phyloP scores from a whole-genome alignment of 2,329 filamentous ascomycete genomes.

The Xylariaceae sp. region DNA sequence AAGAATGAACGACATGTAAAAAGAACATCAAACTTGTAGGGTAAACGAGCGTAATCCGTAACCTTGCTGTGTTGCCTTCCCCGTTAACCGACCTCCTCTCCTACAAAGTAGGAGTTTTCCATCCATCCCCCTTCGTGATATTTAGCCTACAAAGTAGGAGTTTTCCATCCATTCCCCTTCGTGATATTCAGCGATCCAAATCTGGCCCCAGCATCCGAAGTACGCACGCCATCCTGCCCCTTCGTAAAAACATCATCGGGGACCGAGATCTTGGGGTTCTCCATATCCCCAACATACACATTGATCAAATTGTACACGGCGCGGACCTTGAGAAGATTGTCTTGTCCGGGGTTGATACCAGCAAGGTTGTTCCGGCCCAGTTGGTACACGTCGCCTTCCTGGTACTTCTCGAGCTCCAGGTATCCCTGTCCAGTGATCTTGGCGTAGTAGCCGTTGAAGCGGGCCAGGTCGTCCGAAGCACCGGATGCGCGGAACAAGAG shows the following conservation, averaged over 20 bases:
- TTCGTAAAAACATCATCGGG: constrained; percentile 21
- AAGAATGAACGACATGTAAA: too few relatives aligned
- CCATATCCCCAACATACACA: constrained; percentile 29
- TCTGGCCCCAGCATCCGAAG: constrained; percentile 16
- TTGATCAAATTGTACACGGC: constrained; percentile 26
- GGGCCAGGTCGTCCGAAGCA: constrained; percentile 15
- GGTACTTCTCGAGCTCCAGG: constrained; percentile 25
- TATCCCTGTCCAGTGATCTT: constrained; percentile 20
- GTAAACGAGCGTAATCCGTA: too few relatives aligned
- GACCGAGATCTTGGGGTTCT: constrained; percentile 18
- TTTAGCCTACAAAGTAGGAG: too few relatives aligned
- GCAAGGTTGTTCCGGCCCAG: constrained; percentile 8
- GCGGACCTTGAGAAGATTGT: constrained; percentile 25
- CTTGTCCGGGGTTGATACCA: constrained; percentile 5
- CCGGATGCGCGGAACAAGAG: constrained; percentile 35
- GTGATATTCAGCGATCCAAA: constrained; percentile 20
- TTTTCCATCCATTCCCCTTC: too few relatives aligned
- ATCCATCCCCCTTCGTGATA: too few relatives aligned
- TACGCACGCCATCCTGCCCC: constrained; percentile 29
- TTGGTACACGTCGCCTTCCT: constrained; percentile 17
- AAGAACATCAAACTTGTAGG: too few relatives aligned
- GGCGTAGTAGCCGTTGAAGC: constrained; percentile 31
- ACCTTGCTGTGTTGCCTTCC: too few relatives aligned
- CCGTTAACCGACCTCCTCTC: too few relatives aligned
- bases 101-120: too few relatives aligned